These are phyloP conservation scores for Candolleomyces efflorescens DNA, from an alignment of 768 basidiomycete species.

Conservation along the genomic window DNA sequence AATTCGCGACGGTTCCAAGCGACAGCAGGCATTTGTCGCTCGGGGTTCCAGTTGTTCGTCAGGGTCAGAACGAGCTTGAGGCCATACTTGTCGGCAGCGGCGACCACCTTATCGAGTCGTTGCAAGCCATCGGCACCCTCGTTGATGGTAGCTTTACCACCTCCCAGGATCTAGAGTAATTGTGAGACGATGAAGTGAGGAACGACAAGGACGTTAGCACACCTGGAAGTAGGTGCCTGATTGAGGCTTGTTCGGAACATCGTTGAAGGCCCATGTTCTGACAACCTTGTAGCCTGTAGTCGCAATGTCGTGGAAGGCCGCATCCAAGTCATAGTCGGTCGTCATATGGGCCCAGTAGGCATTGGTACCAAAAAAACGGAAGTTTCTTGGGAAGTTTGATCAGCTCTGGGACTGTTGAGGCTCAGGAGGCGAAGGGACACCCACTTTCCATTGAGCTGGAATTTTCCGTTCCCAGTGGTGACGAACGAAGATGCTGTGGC, in stretches of 20 bases:
- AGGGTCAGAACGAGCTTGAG: conserved; percentile 16
- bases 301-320: conserved; percentile 16
- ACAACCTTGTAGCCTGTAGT: conserved; percentile 15
- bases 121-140: conserved; percentile 16
- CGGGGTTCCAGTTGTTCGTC: conserved; percentile 23
- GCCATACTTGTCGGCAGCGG: conserved; percentile 14
- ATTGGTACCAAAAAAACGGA: conserved; percentile 19
- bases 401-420: too few relatives aligned
- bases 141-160: conserved; percentile 15
- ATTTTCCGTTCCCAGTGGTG: conserved; percentile 8
- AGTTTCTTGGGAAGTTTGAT: conserved; percentile 6
- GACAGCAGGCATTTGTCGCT: conserved; percentile 6
- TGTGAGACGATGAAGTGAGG: background rate
- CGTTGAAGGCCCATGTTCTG: conserved; percentile 21
- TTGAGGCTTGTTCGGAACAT: conserved; percentile 14
- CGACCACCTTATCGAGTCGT: conserved; percentile 16
- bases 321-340: conserved; percentile 16
- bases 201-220: background rate
- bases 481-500: conserved; percentile 6
- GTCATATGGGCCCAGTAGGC: conserved; percentile 17
- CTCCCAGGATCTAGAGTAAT: conserved; percentile 9
- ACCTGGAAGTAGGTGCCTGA: conserved; percentile 19
- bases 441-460: conserved; percentile 12
- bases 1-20: conserved; percentile 13
- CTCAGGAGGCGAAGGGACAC: background rate